Conservation (phyloP, 2,329 filamentous ascomycete genomes). For the Zalaria sp. region DNA sequence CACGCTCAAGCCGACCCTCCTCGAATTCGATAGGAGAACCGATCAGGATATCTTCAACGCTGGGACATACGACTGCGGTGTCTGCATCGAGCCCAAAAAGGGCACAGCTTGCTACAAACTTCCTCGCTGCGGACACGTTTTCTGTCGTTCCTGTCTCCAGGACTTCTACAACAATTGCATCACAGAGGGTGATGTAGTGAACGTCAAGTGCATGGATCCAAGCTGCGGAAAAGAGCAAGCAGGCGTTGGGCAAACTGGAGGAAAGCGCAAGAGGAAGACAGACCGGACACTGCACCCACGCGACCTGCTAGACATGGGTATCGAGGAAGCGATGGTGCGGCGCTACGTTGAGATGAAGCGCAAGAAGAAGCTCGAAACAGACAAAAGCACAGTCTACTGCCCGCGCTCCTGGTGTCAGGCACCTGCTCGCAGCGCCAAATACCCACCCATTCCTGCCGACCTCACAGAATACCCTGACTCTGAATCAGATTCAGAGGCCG, state of each 20-base stretch:
- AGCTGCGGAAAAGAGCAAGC: conserved; percentile 54
- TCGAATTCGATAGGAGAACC: conserved; percentile 66
- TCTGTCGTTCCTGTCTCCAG: conserved; percentile 74
- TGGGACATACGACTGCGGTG: conserved; percentile 74
- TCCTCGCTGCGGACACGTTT: conserved; percentile 76
- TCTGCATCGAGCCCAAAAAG: conserved; percentile 89
- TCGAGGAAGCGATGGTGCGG: conserved; percentile 53
- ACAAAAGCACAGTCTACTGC: conserved; percentile 86
- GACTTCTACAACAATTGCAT: conserved; percentile 88
- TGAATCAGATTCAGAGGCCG: conserved; percentile 14
- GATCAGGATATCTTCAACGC: conserved; percentile 64
- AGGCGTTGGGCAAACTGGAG: conserved; percentile 4
- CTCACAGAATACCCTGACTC: conserved; percentile 24
- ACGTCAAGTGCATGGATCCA: conserved; percentile 67
- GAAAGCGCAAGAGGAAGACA: conserved; percentile 35
- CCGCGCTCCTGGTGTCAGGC: conserved; percentile 87
- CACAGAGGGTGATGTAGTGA: conserved; percentile 64
- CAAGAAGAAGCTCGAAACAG: conserved; percentile 81
- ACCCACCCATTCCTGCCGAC: conserved; percentile 30
- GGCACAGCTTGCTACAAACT: conserved; percentile 69
- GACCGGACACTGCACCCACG: conserved; percentile 64
- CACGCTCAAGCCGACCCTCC: conserved; percentile 49
- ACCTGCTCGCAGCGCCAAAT: conserved; percentile 49
- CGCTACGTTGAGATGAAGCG: conserved; percentile 84
- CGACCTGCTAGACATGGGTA: conserved; percentile 49